Evolutionary conservation across 768 basidiomycete genomes (phyloP).

Genomic region (Neoboletus magnificus): DNA sequence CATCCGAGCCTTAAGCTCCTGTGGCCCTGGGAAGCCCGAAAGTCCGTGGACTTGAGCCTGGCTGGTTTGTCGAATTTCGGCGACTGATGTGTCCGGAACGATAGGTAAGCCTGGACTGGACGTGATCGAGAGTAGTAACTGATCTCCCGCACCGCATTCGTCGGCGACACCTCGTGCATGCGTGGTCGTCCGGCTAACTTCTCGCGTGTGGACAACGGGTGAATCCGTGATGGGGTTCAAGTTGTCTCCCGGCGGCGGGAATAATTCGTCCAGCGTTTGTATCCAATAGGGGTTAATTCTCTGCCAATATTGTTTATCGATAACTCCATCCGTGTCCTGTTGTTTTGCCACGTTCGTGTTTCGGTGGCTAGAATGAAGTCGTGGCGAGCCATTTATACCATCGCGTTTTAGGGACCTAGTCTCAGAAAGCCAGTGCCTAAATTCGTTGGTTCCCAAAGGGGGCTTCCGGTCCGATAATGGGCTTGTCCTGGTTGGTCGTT

Average conservation of each 20-base stretch:
- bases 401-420: conserved; percentile 24
- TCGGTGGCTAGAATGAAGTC: conserved; percentile 8
- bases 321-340: conserved; percentile 2
- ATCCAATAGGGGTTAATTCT: conserved; percentile 5
- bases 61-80: conserved; percentile 9
- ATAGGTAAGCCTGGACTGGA: conserved; percentile 5
- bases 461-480: conserved; percentile 11
- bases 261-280: conserved; percentile 27
- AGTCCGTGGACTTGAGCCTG: conserved; percentile 22
- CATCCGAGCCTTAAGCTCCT: conserved; percentile 6
- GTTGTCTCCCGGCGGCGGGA: conserved; percentile 13
- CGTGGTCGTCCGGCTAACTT: conserved; percentile 7
- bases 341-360: conserved; percentile 12
- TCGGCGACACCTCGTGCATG: conserved; percentile 9
- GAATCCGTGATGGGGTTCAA: conserved; percentile 21
- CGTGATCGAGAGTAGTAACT: conserved; percentile 5
- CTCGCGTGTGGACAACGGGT: conserved; percentile 22
- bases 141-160: conserved; percentile 13
- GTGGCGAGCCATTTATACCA: conserved; percentile 11
- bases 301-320: conserved; percentile 6
- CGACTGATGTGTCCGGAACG: conserved; percentile 5
- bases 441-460: conserved; percentile 22
- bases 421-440: conserved; percentile 33
- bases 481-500: conserved; percentile 10
- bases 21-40: conserved; percentile 25